Conservation (phyloP, 2,329 filamentous ascomycete genomes). For the Lanzia echinophila region DNA sequence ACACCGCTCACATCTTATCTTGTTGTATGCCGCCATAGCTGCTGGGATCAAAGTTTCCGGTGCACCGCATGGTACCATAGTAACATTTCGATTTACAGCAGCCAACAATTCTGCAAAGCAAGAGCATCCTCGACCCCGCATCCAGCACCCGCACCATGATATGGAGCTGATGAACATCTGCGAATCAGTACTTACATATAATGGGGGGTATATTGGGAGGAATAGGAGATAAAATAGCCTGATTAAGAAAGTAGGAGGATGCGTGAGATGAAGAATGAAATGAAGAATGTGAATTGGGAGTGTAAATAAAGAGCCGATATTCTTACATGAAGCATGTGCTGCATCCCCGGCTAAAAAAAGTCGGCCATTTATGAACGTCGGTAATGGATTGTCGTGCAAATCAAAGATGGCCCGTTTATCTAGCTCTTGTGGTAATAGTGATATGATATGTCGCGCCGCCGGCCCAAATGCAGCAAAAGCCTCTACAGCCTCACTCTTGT, state of each 20-base stretch:
- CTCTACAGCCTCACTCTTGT: constrained; percentile 30
- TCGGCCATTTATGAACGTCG: constrained; percentile 30
- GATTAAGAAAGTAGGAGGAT: no score
- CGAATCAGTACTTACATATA: no score
- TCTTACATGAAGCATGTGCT: constrained; percentile 54
- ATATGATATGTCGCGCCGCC: constrained; percentile 3
- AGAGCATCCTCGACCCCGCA: constrained; percentile 49
- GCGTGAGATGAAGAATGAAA: no score
- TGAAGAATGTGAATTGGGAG: no score
- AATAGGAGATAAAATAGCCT: no score
- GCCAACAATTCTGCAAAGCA: no score
- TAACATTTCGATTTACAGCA: no score
- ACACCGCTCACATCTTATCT: constrained; percentile 31
- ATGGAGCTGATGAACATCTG: no score
- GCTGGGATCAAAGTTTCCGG: constrained; percentile 31
- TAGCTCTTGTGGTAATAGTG: constrained; percentile 30
- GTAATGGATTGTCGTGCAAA: constrained; percentile 31
- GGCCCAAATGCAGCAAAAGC: constrained; percentile 33
- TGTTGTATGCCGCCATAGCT: constrained; percentile 42
- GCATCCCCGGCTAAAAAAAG: constrained; percentile 52
- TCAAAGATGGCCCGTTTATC: constrained; percentile 42
- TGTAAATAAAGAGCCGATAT: no score
- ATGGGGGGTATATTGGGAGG: no score
- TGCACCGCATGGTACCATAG: constrained; percentile 38
- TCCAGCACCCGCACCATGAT: constrained; percentile 51